Evolutionary conservation across 768 basidiomycete species (phyloP), one percentile per base, ranked within the genome.

Genomic region (Mycena haematopus): DNA sequence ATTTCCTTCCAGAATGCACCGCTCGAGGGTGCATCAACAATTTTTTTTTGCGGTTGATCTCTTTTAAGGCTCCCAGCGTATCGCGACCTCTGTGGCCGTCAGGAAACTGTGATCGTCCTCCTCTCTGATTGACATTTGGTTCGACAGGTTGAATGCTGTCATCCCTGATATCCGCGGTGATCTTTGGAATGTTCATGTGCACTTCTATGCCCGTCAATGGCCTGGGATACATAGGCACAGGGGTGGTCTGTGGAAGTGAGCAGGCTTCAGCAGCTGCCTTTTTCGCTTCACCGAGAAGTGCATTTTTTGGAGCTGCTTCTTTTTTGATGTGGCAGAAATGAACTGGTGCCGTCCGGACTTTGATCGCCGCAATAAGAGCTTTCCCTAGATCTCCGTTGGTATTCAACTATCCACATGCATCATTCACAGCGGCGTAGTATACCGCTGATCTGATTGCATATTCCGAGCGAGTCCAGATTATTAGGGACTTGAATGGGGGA

Each of bases 351-450:
- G 47, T 21, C 9, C 61, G 55, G 3, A 14, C 6, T 45, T 52
- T 44, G 25, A 63, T 52, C 0, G 36, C 17, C 0, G 5, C 21
- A 0, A 52, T 6, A 14, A 55, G 24, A 2, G 52, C 17, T 25
- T 52, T 63, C 19, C 44, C 17, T 4, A 63, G 13, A n/a, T 63
- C 61, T 7, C 61, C 61, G 53, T 63, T 63, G 19, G 25, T 3
- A 21, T 46, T 51, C 31, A 42, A 29, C 61, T 55, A 63, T 1
- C 55, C 46, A n/a, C 52, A 54, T 0, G 45, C 53, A 15, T 38
- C 36, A 33, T 62, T 49, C 3, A 1, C 14, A 9, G 42, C 15
- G 1, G 53, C 47, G 7, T 56, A n/a, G 17, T 62, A 51, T 2
- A 21, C 35, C 17, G 45, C 29, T 3, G 50, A 51, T 13, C 49